phyloP scores from a whole-genome alignment of 306 rosid species.

The Begonia peltatifolia region DNA sequence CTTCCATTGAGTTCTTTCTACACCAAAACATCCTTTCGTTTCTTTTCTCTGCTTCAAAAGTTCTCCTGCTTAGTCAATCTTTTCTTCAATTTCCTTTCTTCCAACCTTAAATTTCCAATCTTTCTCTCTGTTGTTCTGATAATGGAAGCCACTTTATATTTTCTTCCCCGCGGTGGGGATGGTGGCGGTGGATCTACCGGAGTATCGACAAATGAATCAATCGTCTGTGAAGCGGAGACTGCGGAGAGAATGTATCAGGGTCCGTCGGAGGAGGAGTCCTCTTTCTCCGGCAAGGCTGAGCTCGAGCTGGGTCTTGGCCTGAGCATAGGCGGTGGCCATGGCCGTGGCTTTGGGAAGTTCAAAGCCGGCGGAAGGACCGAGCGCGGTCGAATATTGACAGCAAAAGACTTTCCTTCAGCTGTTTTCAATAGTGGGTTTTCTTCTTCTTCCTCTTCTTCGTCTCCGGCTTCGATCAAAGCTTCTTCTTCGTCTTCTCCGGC shows the following conservation, averaged over 20 bases:
- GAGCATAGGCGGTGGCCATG: conserved; percentile 21
- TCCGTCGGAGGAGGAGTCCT: conserved; percentile 19
- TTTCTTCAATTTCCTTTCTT: conserved; percentile 6
- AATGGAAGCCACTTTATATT: conserved; percentile 32
- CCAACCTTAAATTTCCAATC: neutral
- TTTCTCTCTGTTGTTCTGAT: neutral
- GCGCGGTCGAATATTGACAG: conserved; percentile 50
- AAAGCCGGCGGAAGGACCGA: conserved; percentile 28
- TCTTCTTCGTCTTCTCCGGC: conserved; percentile 8
- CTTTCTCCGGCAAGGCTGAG: conserved; percentile 24
- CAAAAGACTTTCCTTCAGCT: conserved; percentile 45
- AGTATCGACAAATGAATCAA: conserved; percentile 22
- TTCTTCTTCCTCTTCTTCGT: conserved; percentile 14
- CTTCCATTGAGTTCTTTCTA: neutral
- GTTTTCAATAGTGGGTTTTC: conserved; percentile 19
- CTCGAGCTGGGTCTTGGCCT: conserved; percentile 46
- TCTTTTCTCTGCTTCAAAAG: neutral
- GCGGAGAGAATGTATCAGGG: conserved; percentile 21
- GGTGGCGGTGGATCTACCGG: conserved; percentile 23
- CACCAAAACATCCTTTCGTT: neutral
- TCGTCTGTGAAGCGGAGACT: conserved; percentile 20
- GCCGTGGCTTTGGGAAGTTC: conserved; percentile 18
- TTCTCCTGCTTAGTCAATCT: neutral
- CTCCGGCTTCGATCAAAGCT: conserved; percentile 23
- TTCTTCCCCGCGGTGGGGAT: conserved; percentile 13